Conservation (phyloP, 129 eudicot species). For the Lonicera japonica region DNA sequence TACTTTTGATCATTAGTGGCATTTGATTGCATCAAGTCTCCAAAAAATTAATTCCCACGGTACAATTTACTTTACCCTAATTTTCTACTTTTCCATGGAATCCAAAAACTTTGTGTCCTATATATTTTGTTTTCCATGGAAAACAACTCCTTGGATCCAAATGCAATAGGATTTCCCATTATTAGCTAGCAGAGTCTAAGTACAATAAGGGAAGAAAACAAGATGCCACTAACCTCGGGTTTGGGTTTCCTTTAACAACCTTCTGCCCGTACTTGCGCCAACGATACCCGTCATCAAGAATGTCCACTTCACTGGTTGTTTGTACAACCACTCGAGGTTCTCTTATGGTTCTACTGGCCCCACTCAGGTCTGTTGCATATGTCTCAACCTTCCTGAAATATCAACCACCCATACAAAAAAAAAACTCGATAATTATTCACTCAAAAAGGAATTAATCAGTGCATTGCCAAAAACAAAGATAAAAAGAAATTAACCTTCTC, state of each 20-base stretch:
- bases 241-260: slow-evolving; percentile 93
- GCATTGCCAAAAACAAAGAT: neutral
- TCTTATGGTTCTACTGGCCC: slow-evolving; percentile 78
- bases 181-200: too few relatives aligned
- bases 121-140: too few relatives aligned
- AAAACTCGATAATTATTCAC: neutral
- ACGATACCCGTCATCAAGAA: slow-evolving; percentile 86
- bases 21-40: too few relatives aligned
- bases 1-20: too few relatives aligned
- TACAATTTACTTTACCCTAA: too few relatives aligned
- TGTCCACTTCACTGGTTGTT: slow-evolving; percentile 93
- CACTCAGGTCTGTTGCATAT: slow-evolving; percentile 70
- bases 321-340: slow-evolving; percentile 94
- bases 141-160: too few relatives aligned
- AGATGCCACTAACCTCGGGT: slow-evolving; percentile 56
- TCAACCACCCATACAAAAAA: neutral
- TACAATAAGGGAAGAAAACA: neutral
- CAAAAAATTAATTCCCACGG: too few relatives aligned
- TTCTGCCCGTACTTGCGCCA: slow-evolving; percentile 96
- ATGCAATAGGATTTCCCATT: neutral
- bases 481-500: slow-evolving; percentile 48
- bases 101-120: too few relatives aligned
- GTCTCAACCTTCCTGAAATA: slow-evolving; percentile 64
- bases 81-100: too few relatives aligned
- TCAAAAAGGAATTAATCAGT: too few relatives aligned